phyloP scores from a whole-genome alignment of 2,329 filamentous ascomycete genomes.

The Hypocrella siamensis region DNA sequence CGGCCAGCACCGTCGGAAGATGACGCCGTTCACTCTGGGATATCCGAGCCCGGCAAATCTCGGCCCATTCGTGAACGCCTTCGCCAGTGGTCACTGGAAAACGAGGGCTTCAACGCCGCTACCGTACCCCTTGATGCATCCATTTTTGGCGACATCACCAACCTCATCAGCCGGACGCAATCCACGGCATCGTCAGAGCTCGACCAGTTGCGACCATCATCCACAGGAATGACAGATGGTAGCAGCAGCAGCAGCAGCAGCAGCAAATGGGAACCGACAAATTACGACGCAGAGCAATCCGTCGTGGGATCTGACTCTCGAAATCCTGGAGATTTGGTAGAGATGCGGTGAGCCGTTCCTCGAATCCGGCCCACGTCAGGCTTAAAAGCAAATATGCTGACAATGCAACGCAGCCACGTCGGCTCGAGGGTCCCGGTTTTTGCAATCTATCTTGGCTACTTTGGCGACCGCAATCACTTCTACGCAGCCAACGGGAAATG shows the following conservation, averaged over 20 bases:
- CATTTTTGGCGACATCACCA: slow-evolving; percentile 13
- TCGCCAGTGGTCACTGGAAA: slow-evolving; percentile 22
- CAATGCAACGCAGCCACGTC: slow-evolving; percentile 12
- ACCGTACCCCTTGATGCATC: slow-evolving; percentile 10
- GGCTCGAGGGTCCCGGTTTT: slow-evolving; percentile 30
- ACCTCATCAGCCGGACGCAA: slow-evolving; percentile 17
- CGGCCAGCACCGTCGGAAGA: not conserved
- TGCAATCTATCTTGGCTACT: slow-evolving; percentile 35
- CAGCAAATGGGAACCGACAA: slow-evolving; percentile 12
- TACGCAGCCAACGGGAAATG: slow-evolving; percentile 38
- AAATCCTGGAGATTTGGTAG: slow-evolving; percentile 34
- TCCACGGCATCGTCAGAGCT: slow-evolving; percentile 16
- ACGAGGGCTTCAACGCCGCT: slow-evolving; percentile 12
- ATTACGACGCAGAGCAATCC: slow-evolving; percentile 10
- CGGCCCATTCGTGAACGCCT: slow-evolving; percentile 24
- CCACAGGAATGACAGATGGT: slow-evolving; percentile 11
- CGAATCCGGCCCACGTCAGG: no score
- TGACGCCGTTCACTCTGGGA: not conserved
- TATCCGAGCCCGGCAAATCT: not conserved
- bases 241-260: no score
- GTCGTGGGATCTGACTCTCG: slow-evolving; percentile 11
- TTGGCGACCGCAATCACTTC: slow-evolving; percentile 35
- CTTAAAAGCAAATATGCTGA: no score
- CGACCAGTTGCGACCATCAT: slow-evolving; percentile 11
- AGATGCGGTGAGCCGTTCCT: slow-evolving; percentile 25